phyloP scores from a whole-genome alignment of 2,329 filamentous ascomycete species.

The Aspergillus calidoustus region DNA sequence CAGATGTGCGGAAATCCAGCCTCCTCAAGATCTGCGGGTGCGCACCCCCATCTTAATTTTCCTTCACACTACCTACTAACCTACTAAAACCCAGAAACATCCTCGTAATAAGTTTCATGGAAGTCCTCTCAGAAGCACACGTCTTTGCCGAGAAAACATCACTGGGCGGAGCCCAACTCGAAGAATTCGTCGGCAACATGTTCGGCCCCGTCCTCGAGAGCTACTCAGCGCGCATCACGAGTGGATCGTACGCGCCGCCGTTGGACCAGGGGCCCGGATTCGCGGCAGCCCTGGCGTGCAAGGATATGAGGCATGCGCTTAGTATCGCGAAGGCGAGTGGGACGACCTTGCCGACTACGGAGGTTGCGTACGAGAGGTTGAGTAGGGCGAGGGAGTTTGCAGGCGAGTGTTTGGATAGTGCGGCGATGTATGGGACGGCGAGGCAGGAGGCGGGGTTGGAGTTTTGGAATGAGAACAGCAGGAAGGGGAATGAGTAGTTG shows the following conservation, averaged over 20 bases:
- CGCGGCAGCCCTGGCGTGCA: slow-evolving; percentile 21
- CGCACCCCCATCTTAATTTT: not conserved
- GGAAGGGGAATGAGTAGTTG: too few species aligned
- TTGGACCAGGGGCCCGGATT: slow-evolving; percentile 21
- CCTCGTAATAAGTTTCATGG: slow-evolving; percentile 56
- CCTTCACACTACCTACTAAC: not conserved
- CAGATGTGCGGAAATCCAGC: slow-evolving; percentile 50
- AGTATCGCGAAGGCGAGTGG: not conserved
- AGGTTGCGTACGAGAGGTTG: not conserved
- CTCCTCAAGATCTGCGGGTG: slow-evolving; percentile 54
- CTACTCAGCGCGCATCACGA: slow-evolving; percentile 26
- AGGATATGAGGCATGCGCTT: slow-evolving; percentile 23
- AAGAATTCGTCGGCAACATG: slow-evolving; percentile 40
- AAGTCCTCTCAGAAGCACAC: slow-evolving; percentile 55
- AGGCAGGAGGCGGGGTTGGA: not conserved
- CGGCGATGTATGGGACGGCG: slow-evolving; percentile 2
- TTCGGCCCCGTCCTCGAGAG: slow-evolving; percentile 24
- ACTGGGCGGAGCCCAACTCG: slow-evolving; percentile 46
- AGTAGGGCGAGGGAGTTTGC: not conserved
- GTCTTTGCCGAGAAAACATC: slow-evolving; percentile 54
- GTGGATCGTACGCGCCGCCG: slow-evolving; percentile 25
- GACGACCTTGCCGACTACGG: not conserved
- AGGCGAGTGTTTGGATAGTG: not conserved
- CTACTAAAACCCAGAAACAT: slow-evolving; percentile 46
- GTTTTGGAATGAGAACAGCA: slow-evolving; percentile 1